Conservation (phyloP, 495 filamentous ascomycete genomes). For the Astrothelium subdiscretum region DNA sequence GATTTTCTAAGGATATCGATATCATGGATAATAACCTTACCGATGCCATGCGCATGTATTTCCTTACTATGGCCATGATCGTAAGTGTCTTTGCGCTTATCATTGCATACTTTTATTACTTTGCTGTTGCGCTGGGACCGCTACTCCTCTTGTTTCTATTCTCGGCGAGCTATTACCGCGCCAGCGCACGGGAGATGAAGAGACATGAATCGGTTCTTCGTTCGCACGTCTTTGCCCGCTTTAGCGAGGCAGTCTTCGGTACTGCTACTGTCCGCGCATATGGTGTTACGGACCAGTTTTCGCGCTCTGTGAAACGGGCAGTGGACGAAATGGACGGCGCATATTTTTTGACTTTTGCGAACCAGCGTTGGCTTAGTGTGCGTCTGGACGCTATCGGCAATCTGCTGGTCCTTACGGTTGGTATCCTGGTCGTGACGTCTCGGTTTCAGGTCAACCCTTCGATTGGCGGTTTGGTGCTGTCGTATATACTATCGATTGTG, state of each 20-base stretch:
- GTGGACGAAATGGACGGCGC: constrained; percentile 89
- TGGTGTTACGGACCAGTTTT: constrained; percentile 64
- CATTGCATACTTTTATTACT: constrained; percentile 89
- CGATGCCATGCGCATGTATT: constrained; percentile 88
- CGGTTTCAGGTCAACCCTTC: constrained; percentile 79
- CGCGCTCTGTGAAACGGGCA: constrained; percentile 48
- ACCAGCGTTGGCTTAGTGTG: constrained; percentile 82
- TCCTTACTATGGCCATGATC: constrained; percentile 64
- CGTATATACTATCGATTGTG: constrained; percentile 87
- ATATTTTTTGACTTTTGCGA: constrained; percentile 87
- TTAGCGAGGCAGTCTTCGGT: constrained; percentile 77
- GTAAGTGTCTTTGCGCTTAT: constrained; percentile 71
- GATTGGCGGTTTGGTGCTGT: constrained; percentile 76
- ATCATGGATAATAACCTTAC: constrained; percentile 90
- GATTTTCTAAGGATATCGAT: constrained; percentile 90
- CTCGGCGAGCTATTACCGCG: constrained; percentile 76
- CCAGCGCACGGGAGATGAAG: constrained; percentile 88
- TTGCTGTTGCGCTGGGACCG: constrained; percentile 78
- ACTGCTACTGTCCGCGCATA: constrained; percentile 81
- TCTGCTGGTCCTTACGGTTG: constrained; percentile 69
- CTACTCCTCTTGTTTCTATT: constrained; percentile 70
- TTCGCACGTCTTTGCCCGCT: constrained; percentile 80
- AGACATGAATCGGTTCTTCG: constrained; percentile 83
- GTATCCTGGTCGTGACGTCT: constrained; percentile 85
- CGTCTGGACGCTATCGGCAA: constrained; percentile 78